A percentile compares a stretch with the other conserved stretches of the same genome.
phyloP scores from a whole-genome alignment of 331 rosid genomes.

The Malus hybrid region DNA sequence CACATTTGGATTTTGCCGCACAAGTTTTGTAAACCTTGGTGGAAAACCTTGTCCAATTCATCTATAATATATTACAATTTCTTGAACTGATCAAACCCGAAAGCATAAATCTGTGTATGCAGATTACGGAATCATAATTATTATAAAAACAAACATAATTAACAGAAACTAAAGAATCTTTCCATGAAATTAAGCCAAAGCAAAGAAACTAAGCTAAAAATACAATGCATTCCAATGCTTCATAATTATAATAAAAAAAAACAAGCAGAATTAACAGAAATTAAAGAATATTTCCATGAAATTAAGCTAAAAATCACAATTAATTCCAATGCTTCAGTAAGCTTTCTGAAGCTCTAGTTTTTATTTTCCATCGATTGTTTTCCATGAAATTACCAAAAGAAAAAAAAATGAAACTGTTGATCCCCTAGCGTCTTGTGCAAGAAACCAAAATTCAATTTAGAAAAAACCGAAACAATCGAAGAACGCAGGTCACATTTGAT shows the following conservation, averaged over 20 bases:
- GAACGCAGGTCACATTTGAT: not conserved
- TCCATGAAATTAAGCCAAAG: not conserved
- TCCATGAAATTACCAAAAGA: not conserved
- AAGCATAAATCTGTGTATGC: not conserved
- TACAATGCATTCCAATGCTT: not conserved
- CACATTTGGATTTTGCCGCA: conserved; percentile 2
- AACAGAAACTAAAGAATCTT: not conserved
- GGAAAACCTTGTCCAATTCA: conserved; percentile 49
- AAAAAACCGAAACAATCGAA: not conserved
- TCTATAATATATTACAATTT: conserved; percentile 6
- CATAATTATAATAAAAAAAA: no score
- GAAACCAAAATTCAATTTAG: not conserved
- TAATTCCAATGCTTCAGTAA: not conserved
- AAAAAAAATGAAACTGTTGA: no score
- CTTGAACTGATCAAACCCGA: not conserved
- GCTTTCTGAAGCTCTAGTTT: not conserved
- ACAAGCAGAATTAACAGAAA: not conserved
- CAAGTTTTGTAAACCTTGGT: conserved; percentile 8
- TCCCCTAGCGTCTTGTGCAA: not conserved
- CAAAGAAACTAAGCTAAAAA: not conserved
- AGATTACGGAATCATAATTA: not conserved
- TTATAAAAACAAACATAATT: not conserved
- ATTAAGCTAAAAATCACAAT: not conserved
- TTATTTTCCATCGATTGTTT: not conserved
- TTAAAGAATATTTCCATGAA: not conserved